Percentiles rank a stretch among this genome's conserved stretches.
phyloP scores from a whole-genome alignment of 768 basidiomycete species.

The Termitomyces sp. region DNA sequence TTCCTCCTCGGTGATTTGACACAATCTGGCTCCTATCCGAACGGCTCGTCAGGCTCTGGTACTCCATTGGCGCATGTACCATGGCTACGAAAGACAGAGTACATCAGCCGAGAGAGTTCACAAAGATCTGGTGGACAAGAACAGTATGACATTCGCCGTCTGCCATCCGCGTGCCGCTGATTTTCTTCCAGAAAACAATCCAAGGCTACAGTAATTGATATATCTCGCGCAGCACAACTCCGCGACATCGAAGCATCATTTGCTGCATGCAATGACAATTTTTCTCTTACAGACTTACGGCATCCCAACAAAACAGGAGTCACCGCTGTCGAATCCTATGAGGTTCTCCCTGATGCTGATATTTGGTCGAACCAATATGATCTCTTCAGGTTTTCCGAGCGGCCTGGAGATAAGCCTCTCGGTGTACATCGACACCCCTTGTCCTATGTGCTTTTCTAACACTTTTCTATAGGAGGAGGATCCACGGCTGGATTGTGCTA shows the following conservation, averaged over 20 bases:
- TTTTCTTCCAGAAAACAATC: slow-evolving; percentile 38
- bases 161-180: background rate
- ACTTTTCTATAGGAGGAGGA: slow-evolving; percentile 52
- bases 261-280: slow-evolving; percentile 50
- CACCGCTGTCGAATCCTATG: slow-evolving; percentile 74
- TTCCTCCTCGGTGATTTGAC: slow-evolving; percentile 68
- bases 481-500: slow-evolving; percentile 79
- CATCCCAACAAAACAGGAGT: slow-evolving; percentile 80
- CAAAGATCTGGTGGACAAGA: slow-evolving; percentile 43
- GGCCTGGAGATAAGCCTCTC: slow-evolving; percentile 70
- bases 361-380: slow-evolving; percentile 91
- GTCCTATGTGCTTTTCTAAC: background rate
- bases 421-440: slow-evolving; percentile 44
- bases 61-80: slow-evolving; percentile 64
- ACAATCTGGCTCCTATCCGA: slow-evolving; percentile 37
- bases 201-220: slow-evolving; percentile 49
- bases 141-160: slow-evolving; percentile 35
- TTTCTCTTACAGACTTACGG: slow-evolving; percentile 51
- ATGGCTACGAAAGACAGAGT: slow-evolving; percentile 92
- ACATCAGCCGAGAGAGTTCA: slow-evolving; percentile 61
- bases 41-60: slow-evolving; percentile 35
- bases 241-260: slow-evolving; percentile 79
- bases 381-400: slow-evolving; percentile 78
- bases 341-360: slow-evolving; percentile 77
- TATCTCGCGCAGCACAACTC: slow-evolving; percentile 71